These are phyloP conservation scores for Trametes versicolor DNA, from an alignment of 1,284 basidiomycete species.

Conservation along the genomic window DNA sequence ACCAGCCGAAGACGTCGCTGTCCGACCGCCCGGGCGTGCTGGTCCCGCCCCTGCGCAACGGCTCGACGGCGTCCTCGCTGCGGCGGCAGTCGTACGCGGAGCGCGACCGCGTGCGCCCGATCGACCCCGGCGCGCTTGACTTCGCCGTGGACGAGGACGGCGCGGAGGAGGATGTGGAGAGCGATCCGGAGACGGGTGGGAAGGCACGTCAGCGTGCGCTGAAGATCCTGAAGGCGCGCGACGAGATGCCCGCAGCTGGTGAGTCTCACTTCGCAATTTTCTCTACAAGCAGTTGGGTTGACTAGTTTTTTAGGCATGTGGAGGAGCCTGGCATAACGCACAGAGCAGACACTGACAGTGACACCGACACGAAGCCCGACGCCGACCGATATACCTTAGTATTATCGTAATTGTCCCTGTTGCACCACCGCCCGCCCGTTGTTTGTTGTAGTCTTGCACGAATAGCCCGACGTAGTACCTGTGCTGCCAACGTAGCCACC, in stretches of 20 bases:
- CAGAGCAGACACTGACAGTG: conserved; percentile 25
- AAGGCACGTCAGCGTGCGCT: conserved; percentile 67
- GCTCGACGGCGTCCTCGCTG: conserved; percentile 57
- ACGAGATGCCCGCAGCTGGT: conserved; percentile 44
- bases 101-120: conserved; percentile 66
- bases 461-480: conserved; percentile 14
- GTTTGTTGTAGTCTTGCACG: conserved; percentile 35
- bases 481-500: conserved; percentile 4
- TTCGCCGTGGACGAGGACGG: conserved; percentile 60
- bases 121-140: conserved; percentile 76
- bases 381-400: conserved; percentile 33
- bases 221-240: conserved; percentile 67
- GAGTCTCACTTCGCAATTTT: conserved; percentile 15
- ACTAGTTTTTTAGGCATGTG: conserved; percentile 60
- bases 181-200: conserved; percentile 45
- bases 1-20: conserved; percentile 60
- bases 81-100: conserved; percentile 72
- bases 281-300: background rate
- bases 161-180: conserved; percentile 48
- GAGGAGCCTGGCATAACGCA: conserved; percentile 68
- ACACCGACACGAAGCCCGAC: conserved; percentile 25
- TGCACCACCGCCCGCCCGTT: conserved; percentile 16
- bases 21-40: conserved; percentile 47
- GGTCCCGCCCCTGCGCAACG: conserved; percentile 40
- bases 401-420: conserved; percentile 36